Base-by-base conservation (phyloP, 345 rosid genomes). In the Durio zibethinus region DNA sequence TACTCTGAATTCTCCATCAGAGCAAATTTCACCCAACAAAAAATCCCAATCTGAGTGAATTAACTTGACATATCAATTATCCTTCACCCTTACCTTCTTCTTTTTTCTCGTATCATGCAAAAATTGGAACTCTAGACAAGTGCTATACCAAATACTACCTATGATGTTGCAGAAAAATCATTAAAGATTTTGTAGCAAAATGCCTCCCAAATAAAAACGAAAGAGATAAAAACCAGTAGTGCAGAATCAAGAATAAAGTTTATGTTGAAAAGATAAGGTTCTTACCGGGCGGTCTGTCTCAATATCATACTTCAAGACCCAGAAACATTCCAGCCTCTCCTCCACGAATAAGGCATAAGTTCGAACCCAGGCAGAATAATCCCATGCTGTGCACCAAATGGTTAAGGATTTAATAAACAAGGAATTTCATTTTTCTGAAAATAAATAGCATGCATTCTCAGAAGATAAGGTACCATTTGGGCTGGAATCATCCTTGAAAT, bases 401-500 rank as follows among this genome's bases (percentile, higher is more conserved):
- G 73, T 72, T 25, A 77, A 56, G 35, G 67, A 78, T 76, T 60
- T 69, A 61, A 68, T 29, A 63, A 73, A 45, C 79, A 73, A 70
- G 9, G 42, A 72, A 45, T n/a, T 11, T 25, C 57, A 25, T 16
- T 73, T 29, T 38, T 25, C 27, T 11, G 18, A 77, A 66, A 76
- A 56, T 21, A 48, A 56, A 68, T 29, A 52, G 10, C 5, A 42
- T 2, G 29, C 2, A 67, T 57, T 63, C 38, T 67, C 56, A 10
- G 56, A 23, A 20, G 59, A 50, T 45, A 65, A 70, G 18, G 29
- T 92, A 96, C 99, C 98, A 69, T 87, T 89, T 76, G 99, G 94
- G 84, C 99, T 83, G 20, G 99, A 93, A 86, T 96, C 99, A 82
- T 96, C 99, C 82, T 92, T 96, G 82, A 96, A 96, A 84, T 96